A percentile compares a stretch with the other conserved stretches of the same genome.
Evolutionary conservation across 2,329 filamentous ascomycete species (phyloP).

Genomic region (Cladosporium oxysporum): DNA sequence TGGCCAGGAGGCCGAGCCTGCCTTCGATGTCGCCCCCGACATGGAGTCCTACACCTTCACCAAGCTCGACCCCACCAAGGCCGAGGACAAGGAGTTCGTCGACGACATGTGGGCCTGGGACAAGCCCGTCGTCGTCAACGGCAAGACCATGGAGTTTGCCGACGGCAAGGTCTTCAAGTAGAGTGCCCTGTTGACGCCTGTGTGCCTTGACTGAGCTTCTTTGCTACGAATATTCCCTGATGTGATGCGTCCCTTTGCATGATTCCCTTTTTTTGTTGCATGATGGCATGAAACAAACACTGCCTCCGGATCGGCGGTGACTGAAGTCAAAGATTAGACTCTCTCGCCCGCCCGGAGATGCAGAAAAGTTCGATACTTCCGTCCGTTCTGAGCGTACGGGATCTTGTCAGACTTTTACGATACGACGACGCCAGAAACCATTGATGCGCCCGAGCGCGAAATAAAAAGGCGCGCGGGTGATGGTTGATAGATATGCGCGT

Average conservation of each 20-base stretch:
- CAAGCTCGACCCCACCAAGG: constrained; percentile 89
- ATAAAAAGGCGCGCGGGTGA: constrained; percentile 10
- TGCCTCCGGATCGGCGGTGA: neutral
- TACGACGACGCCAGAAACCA: constrained; percentile 12
- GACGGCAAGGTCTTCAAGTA: constrained; percentile 99
- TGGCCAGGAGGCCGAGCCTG: constrained; percentile 80
- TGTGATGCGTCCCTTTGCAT: constrained; percentile 19
- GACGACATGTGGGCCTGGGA: constrained; percentile 92
- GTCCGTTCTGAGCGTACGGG: neutral
- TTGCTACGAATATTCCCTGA: constrained; percentile 18
- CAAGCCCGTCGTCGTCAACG: constrained; percentile 73
- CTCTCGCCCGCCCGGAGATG: neutral
- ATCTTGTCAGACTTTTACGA: constrained; percentile 10
- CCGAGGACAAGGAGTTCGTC: constrained; percentile 82
- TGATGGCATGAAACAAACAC: constrained; percentile 19
- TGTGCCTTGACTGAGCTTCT: constrained; percentile 7
- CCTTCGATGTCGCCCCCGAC: constrained; percentile 96
- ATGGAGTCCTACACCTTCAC: constrained; percentile 94
- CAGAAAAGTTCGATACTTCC: constrained; percentile 1
- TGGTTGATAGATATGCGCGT: constrained; percentile 21
- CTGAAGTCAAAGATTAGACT: neutral
- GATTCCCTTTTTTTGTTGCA: constrained; percentile 20
- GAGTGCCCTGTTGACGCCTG: constrained; percentile 37
- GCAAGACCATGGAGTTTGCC: constrained; percentile 86
- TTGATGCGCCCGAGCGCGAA: neutral